A percentile compares a stretch with the other conserved stretches of the same genome.
Evolutionary conservation across 2,329 filamentous ascomycete species (phyloP).

Genomic region (Thelonectria olida): DNA sequence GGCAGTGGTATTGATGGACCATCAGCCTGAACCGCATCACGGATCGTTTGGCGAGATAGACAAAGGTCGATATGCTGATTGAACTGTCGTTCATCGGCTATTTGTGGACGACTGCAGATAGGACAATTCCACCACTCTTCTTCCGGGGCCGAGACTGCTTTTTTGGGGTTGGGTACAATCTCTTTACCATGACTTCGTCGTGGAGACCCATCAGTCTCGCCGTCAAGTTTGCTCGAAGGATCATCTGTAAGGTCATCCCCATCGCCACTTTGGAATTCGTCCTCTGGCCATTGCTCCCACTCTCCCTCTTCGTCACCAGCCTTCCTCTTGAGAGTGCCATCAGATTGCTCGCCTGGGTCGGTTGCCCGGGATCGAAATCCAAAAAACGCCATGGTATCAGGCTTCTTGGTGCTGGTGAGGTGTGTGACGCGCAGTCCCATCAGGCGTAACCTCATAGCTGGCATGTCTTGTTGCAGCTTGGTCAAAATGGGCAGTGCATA

Average conservation of each 20-base stretch:
- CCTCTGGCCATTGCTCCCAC: slow-evolving; percentile 76
- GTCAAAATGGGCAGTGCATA: slow-evolving; percentile 83
- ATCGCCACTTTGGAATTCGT: slow-evolving; percentile 57
- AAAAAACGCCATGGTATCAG: slow-evolving; percentile 81
- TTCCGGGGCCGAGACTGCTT: slow-evolving; percentile 41
- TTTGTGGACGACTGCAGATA: slow-evolving; percentile 81
- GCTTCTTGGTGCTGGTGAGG: slow-evolving; percentile 85
- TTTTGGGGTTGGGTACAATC: slow-evolving; percentile 56
- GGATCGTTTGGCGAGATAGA: slow-evolving; percentile 85
- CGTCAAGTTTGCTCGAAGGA: slow-evolving; percentile 16
- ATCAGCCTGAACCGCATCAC: slow-evolving; percentile 76
- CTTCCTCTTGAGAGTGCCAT: slow-evolving; percentile 47
- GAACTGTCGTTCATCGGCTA: slow-evolving; percentile 78
- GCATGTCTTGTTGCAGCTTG: slow-evolving; percentile 86
- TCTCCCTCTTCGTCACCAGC: slow-evolving; percentile 44
- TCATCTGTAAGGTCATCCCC: slow-evolving; percentile 25
- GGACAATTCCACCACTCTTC: slow-evolving; percentile 84
- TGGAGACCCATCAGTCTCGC: slow-evolving; percentile 13
- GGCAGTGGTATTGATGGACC: slow-evolving; percentile 37
- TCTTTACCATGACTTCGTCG: slow-evolving; percentile 58
- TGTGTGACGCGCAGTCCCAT: slow-evolving; percentile 92
- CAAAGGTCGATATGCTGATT: slow-evolving; percentile 95
- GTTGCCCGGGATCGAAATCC: slow-evolving; percentile 60
- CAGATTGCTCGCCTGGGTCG: slow-evolving; percentile 28
- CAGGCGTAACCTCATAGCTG: slow-evolving; percentile 79